These are phyloP conservation scores for Parietaria judaica DNA, from an alignment of 306 rosid species.

Conservation along the genomic window DNA sequence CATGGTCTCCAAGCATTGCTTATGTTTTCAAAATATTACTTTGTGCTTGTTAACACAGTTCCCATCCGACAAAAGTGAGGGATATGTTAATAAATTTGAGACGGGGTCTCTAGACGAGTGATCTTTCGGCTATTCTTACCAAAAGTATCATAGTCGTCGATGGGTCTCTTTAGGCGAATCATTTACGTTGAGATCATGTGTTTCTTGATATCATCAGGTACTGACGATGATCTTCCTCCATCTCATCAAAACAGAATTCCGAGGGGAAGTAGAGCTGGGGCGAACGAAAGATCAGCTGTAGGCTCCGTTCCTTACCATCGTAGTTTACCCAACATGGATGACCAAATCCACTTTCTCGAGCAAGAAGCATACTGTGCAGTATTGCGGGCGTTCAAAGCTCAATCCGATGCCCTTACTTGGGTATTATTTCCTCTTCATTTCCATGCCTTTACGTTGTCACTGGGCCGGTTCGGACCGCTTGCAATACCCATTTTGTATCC, in stretches of 20 bases:
- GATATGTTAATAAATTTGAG: neutral
- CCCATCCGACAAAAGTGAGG: no score
- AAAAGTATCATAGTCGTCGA: neutral
- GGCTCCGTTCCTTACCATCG: constrained; percentile 39
- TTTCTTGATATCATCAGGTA: constrained; percentile 31
- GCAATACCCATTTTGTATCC: no score
- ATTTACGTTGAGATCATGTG: constrained; percentile 13
- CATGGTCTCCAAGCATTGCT: no score
- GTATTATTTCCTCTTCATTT: constrained; percentile 34
- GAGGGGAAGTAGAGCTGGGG: constrained; percentile 33
- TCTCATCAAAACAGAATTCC: constrained; percentile 55
- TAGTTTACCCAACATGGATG: constrained; percentile 65
- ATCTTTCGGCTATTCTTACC: neutral
- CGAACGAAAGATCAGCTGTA: constrained; percentile 45
- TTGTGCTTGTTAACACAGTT: no score
- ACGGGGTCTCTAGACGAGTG: neutral
- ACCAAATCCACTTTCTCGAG: constrained; percentile 85
- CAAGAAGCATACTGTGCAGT: constrained; percentile 94
- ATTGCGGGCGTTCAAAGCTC: constrained; percentile 95
- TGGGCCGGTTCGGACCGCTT: no score
- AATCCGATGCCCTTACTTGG: constrained; percentile 92
- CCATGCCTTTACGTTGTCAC: neutral
- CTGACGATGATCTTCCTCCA: constrained; percentile 54
- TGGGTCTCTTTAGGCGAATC: constrained; percentile 6
- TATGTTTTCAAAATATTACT: no score